Conservation (phyloP, 2,329 filamentous ascomycete genomes). For the Fusarium sp. region DNA sequence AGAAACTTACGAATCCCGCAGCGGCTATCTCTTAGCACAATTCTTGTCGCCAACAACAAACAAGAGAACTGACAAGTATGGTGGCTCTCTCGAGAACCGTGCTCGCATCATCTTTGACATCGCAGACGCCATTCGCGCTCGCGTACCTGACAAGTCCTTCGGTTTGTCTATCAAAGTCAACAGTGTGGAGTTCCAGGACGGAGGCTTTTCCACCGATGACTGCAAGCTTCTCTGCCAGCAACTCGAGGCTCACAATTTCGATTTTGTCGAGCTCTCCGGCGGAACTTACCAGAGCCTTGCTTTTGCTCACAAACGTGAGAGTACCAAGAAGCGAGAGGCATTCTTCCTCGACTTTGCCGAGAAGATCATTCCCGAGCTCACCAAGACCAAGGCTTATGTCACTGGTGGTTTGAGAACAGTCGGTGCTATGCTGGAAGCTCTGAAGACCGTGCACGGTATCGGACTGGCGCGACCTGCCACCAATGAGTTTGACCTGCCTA, state of each 20-base stretch:
- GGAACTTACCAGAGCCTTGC: constrained; percentile 69
- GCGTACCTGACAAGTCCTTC: constrained; percentile 48
- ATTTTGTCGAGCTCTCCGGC: constrained; percentile 71
- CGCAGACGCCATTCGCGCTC: constrained; percentile 51
- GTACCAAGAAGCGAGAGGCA: constrained; percentile 66
- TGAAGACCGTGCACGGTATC: constrained; percentile 69
- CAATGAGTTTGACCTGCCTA: constrained; percentile 45
- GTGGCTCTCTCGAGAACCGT: constrained; percentile 59
- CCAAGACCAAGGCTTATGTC: constrained; percentile 68
- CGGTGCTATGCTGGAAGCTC: constrained; percentile 68
- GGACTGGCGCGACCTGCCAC: constrained; percentile 61
- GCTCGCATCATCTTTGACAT: constrained; percentile 61
- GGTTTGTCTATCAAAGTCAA: constrained; percentile 70
- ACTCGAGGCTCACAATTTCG: constrained; percentile 63
- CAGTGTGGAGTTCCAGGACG: constrained; percentile 66
- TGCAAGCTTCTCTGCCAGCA: constrained; percentile 60
- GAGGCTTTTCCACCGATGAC: constrained; percentile 66
- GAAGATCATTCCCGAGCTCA: constrained; percentile 58
- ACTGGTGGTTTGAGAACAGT: constrained; percentile 69
- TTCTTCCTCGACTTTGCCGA: constrained; percentile 74
- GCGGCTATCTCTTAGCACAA: constrained; percentile 65
- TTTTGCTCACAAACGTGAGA: constrained; percentile 65
- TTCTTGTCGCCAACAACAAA: constrained; percentile 66
- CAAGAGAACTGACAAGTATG: constrained; percentile 65
- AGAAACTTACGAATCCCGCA: not conserved